These are phyloP conservation scores for Penicillium verrucosum DNA, from an alignment of 2,329 filamentous ascomycete genomes.

Conservation along the genomic window DNA sequence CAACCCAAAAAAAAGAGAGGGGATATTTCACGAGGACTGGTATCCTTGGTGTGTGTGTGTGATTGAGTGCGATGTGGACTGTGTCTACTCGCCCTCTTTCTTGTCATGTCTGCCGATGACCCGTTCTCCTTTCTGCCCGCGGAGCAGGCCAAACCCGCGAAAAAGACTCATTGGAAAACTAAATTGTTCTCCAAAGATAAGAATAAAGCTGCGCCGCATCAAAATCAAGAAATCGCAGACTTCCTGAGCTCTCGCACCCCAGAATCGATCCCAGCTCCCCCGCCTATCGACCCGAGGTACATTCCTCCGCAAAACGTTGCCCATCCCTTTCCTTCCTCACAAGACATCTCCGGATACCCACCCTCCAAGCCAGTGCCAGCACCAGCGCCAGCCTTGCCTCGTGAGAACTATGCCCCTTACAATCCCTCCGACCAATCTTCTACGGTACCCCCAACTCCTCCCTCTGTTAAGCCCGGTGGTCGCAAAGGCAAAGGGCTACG, in stretches of 20 bases:
- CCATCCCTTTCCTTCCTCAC: constrained; percentile 33
- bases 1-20: constrained; percentile 7
- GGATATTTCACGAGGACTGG: constrained; percentile 14
- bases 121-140: constrained; percentile 36
- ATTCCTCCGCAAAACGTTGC: constrained; percentile 37
- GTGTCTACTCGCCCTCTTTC: constrained; percentile 26
- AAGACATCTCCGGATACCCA: constrained; percentile 24
- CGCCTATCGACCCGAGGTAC: constrained; percentile 26
- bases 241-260: constrained; percentile 49
- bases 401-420: constrained; percentile 22
- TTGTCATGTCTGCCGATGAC: constrained; percentile 37
- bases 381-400: constrained; percentile 14
- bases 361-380: not conserved
- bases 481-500: constrained; percentile 63
- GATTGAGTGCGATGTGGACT: constrained; percentile 35
- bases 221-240: constrained; percentile 49
- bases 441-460: not conserved
- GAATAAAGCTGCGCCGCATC: constrained; percentile 38
- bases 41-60: constrained; percentile 8
- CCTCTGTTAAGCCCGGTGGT: constrained; percentile 29
- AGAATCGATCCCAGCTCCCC: constrained; percentile 18
- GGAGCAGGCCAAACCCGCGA: constrained; percentile 32
- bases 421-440: constrained; percentile 13
- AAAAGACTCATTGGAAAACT: constrained; percentile 46
- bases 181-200: constrained; percentile 50